Conservation (phyloP, 1,139 yeast species). For the Yamadazyma pseudoaaseri region DNA sequence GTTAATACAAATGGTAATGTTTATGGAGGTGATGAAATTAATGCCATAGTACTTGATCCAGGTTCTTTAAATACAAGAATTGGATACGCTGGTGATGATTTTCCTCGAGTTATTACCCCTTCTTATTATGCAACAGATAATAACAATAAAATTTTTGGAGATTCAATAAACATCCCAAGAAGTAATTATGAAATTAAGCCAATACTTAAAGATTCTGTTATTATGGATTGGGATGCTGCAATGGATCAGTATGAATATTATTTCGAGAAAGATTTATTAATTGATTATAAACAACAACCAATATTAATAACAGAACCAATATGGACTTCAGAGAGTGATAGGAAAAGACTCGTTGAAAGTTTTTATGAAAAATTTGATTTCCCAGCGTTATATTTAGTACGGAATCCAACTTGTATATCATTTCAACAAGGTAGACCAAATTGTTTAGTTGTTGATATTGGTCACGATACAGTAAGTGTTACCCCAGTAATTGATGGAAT, state of each 20-base stretch:
- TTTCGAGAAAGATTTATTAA: constrained; percentile 44
- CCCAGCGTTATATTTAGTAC: constrained; percentile 85
- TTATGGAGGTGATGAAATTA: constrained; percentile 72
- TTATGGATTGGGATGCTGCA: constrained; percentile 76
- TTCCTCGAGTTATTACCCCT: constrained; percentile 75
- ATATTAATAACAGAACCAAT: constrained; percentile 79
- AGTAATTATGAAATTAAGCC: constrained; percentile 52
- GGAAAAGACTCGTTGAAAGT: constrained; percentile 71
- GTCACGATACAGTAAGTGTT: constrained; percentile 79
- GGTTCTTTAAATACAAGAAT: constrained; percentile 82
- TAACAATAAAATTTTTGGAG: constrained; percentile 45
- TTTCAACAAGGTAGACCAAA: constrained; percentile 94
- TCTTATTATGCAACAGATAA: constrained; percentile 45
- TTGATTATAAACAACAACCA: constrained; percentile 70
- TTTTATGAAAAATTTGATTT: constrained; percentile 71
- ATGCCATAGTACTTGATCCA: constrained; percentile 89
- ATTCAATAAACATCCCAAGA: constrained; percentile 55
- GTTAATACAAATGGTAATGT: constrained; percentile 22
- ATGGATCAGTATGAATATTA: constrained; percentile 62
- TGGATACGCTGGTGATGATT: constrained; percentile 94
- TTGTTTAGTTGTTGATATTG: constrained; percentile 89
- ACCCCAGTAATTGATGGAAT: constrained; percentile 96
- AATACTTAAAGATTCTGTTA: constrained; percentile 58
- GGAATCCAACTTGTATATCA: constrained; percentile 85
- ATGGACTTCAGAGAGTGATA: constrained; percentile 74